A percentile compares a stretch with the other conserved stretches of the same genome.
These are phyloP conservation scores for Juglanconis sp. DNA, from an alignment of 2,329 filamentous ascomycete genomes.

Conservation along the genomic window DNA sequence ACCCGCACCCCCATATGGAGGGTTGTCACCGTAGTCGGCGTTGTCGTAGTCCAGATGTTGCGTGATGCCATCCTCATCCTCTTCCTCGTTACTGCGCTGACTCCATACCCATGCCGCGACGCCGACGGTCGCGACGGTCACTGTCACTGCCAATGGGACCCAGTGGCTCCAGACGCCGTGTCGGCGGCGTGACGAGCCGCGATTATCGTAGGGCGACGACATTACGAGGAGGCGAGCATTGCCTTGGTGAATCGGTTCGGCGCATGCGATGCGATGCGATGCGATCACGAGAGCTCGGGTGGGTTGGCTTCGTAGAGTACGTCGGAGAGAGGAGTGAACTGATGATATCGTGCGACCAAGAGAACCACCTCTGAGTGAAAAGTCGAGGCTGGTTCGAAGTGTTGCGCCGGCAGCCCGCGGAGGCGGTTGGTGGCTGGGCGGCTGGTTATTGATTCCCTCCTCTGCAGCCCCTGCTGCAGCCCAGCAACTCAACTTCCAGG, in stretches of 20 bases:
- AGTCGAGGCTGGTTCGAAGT: slow-evolving; percentile 1
- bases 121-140: slow-evolving; percentile 82
- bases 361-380: neutral
- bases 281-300: neutral
- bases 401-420: neutral
- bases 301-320: neutral
- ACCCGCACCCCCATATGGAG: slow-evolving; percentile 43
- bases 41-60: slow-evolving; percentile 49
- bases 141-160: slow-evolving; percentile 82
- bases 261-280: slow-evolving; percentile 1
- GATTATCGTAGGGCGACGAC: slow-evolving; percentile 62
- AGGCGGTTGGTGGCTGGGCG: slow-evolving; percentile 3
- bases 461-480: too few species aligned
- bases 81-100: slow-evolving; percentile 73
- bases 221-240: slow-evolving; percentile 43
- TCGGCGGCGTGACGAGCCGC: slow-evolving; percentile 56
- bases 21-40: slow-evolving; percentile 48
- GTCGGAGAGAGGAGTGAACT: too few species aligned
- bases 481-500: too few species aligned
- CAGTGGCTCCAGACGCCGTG: slow-evolving; percentile 74
- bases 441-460: too few species aligned
- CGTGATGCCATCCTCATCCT: slow-evolving; percentile 58
- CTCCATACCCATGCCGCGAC: slow-evolving; percentile 92
- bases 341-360: neutral
- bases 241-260: slow-evolving; percentile 23